phyloP scores from a whole-genome alignment of 169 alveolate species.

The Cystoisospora suis region DNA sequence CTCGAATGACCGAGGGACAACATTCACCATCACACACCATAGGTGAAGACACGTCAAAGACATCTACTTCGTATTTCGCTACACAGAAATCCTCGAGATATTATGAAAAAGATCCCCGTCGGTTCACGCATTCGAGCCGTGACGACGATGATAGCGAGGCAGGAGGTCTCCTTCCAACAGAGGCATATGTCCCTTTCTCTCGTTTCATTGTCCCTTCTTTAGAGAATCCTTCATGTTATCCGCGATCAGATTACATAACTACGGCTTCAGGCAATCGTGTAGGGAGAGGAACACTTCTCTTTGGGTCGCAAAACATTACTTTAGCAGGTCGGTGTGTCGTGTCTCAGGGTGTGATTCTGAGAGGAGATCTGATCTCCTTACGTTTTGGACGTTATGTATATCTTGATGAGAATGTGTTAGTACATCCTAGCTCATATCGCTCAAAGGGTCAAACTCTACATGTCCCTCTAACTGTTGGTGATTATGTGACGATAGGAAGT shows the following conservation, averaged over 20 bases:
- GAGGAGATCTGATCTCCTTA: constrained; percentile 83
- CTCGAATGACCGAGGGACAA: no score
- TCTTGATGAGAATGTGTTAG: constrained; percentile 74
- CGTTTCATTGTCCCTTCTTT: neutral
- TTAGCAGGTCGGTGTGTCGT: constrained; percentile 63
- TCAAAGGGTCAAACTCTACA: constrained; percentile 16
- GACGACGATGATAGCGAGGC: no score
- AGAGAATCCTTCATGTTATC: neutral
- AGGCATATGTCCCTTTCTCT: neutral
- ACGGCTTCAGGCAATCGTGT: constrained; percentile 69
- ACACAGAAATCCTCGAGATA: no score
- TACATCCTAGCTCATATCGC: constrained; percentile 56
- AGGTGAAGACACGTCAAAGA: no score
- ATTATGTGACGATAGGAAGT: constrained; percentile 80
- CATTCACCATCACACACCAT: no score
- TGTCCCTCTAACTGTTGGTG: constrained; percentile 78
- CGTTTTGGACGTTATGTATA: constrained; percentile 78
- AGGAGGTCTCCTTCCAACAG: no score
- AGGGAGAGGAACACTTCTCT: constrained; percentile 67
- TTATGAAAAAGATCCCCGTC: no score
- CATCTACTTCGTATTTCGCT: no score
- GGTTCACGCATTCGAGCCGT: no score
- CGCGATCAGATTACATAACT: constrained; percentile 4
- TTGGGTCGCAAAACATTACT: constrained; percentile 70
- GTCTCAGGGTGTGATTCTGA: constrained; percentile 32